Conservation (phyloP, 1,139 yeast genomes). For the Saccharomyces hybrid region DNA sequence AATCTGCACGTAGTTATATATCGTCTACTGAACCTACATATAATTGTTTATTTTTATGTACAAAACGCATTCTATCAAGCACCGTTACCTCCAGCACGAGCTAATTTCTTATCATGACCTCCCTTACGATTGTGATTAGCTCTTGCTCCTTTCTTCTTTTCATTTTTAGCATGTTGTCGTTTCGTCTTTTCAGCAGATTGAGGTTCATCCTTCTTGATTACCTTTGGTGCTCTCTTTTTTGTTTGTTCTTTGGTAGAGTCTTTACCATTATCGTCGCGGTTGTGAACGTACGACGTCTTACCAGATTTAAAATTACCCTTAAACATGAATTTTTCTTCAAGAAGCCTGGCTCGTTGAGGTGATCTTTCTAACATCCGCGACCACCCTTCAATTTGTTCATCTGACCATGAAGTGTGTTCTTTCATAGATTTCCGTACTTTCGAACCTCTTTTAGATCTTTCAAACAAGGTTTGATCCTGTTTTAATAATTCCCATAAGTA, state of each 20-base stretch:
- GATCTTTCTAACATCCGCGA: slow-evolving; percentile 61
- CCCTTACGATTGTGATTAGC: slow-evolving; percentile 60
- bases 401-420: slow-evolving; percentile 57
- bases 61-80: not conserved
- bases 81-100: slow-evolving; percentile 19
- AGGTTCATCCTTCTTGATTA: slow-evolving; percentile 5
- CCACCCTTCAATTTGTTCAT: slow-evolving; percentile 94
- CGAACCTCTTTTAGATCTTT: slow-evolving; percentile 44
- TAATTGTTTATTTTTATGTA: not conserved
- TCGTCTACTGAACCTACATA: not conserved
- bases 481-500: slow-evolving; percentile 52
- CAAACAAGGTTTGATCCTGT: slow-evolving; percentile 45
- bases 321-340: slow-evolving; percentile 57
- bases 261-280: slow-evolving; percentile 5
- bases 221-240: slow-evolving; percentile 4
- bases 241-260: slow-evolving; percentile 1
- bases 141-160: slow-evolving; percentile 45
- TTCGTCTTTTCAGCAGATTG: slow-evolving; percentile 18
- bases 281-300: slow-evolving; percentile 36
- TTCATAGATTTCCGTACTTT: slow-evolving; percentile 46
- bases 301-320: slow-evolving; percentile 11
- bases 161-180: slow-evolving; percentile 40
- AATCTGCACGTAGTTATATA: not conserved
- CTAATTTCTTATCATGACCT: slow-evolving; percentile 51
- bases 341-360: slow-evolving; percentile 49